These are phyloP conservation scores for Colletotrichum agaves DNA, from an alignment of 2,329 filamentous ascomycete genomes.

Conservation along the genomic window DNA sequence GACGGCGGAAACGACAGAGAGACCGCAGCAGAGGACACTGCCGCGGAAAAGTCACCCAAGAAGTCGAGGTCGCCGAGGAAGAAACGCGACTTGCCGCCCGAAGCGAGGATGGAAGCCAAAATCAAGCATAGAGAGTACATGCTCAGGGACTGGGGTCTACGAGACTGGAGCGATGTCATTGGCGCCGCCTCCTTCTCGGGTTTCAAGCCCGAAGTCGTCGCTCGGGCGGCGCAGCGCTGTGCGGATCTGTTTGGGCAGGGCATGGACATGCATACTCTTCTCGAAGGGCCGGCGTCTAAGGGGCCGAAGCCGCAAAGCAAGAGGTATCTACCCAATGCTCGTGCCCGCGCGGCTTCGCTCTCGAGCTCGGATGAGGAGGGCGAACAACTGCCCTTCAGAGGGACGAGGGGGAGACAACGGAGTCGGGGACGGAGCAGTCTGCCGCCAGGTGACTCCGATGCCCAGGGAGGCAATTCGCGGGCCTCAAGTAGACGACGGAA, in stretches of 20 bases:
- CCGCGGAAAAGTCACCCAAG: background rate
- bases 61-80: constrained; percentile 34
- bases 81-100: constrained; percentile 29
- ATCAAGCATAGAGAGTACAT: constrained; percentile 41
- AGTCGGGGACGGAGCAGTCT: constrained; percentile 44
- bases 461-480: background rate
- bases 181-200: constrained; percentile 81
- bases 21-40: constrained; percentile 7
- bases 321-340: constrained; percentile 1
- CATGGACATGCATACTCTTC: constrained; percentile 72
- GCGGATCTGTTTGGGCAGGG: constrained; percentile 78
- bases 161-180: constrained; percentile 89
- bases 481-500: constrained; percentile 40
- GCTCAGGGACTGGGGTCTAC: constrained; percentile 54
- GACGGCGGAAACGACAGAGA: constrained; percentile 4
- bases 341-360: background rate
- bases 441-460: constrained; percentile 32
- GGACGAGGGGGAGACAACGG: background rate
- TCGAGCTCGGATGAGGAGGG: constrained; percentile 23
- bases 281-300: constrained; percentile 44
- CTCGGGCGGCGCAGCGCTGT: constrained; percentile 78
- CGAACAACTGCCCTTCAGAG: background rate
- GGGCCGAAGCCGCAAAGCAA: constrained; percentile 24
- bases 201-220: constrained; percentile 72
- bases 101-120: constrained; percentile 36